Evolutionary conservation across 1,139 yeast species (phyloP).

Genomic region (Pichia sp.): DNA sequence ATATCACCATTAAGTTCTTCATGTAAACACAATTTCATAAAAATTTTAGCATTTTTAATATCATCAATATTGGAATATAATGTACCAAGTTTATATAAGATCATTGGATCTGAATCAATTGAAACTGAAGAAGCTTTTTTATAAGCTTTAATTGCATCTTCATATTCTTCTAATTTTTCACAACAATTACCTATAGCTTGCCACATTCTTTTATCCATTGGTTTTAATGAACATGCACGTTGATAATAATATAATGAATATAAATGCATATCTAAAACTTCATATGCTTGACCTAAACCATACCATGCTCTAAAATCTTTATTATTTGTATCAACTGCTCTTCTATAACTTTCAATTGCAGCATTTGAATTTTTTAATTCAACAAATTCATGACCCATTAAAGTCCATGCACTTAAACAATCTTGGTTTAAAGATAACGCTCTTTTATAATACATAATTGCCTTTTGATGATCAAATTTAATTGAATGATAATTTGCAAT

Average conservation of each 20-base stretch:
- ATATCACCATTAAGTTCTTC: constrained; percentile 63
- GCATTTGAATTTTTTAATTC: constrained; percentile 96
- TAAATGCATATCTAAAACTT: constrained; percentile 90
- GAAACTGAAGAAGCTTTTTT: constrained; percentile 52
- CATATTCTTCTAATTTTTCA: constrained; percentile 65
- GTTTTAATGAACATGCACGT: constrained; percentile 82
- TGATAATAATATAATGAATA: constrained; percentile 92
- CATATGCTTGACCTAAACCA: constrained; percentile 97
- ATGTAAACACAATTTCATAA: constrained; percentile 68
- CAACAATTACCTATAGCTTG: constrained; percentile 89
- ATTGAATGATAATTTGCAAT: constrained; percentile 91
- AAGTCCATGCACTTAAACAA: constrained; percentile 91
- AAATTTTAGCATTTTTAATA: constrained; percentile 47
- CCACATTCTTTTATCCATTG: constrained; percentile 94
- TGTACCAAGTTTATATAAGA: constrained; percentile 63
- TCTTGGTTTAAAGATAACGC: constrained; percentile 77
- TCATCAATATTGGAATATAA: constrained; percentile 57
- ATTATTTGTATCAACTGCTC: constrained; percentile 86
- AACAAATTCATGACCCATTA: constrained; percentile 98
- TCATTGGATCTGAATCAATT: constrained; percentile 34
- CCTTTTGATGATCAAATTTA: constrained; percentile 90
- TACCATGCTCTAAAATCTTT: constrained; percentile 98
- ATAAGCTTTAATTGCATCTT: constrained; percentile 58
- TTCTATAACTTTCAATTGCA: constrained; percentile 89
- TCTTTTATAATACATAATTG: constrained; percentile 86